Conservation (phyloP, 1,139 yeast species). For the Protomyces macrosporus region DNA sequence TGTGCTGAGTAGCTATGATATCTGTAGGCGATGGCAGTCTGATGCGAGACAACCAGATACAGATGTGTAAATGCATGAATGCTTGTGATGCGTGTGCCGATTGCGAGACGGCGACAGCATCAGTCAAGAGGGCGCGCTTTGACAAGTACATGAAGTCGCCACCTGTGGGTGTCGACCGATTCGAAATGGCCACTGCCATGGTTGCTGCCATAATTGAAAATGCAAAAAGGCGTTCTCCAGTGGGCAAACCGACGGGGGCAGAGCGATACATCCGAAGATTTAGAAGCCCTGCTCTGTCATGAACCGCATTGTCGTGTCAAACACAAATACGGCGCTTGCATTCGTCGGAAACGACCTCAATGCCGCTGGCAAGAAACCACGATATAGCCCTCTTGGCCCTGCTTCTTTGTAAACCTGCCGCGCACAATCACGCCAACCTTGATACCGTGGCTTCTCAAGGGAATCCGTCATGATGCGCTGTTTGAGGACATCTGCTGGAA, state of each 20-base stretch:
- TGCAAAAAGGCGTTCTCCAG: too few species aligned
- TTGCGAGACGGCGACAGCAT: too few species aligned
- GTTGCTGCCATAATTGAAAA: too few species aligned
- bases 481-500: constrained; percentile 84
- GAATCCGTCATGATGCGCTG: constrained; percentile 81
- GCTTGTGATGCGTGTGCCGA: too few species aligned
- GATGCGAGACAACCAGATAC: too few species aligned
- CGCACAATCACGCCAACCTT: constrained; percentile 48
- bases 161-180: too few species aligned
- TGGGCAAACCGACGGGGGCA: neutral
- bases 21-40: too few species aligned
- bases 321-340: constrained; percentile 89
- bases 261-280: neutral
- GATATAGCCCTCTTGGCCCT: constrained; percentile 49
- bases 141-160: too few species aligned
- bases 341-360: constrained; percentile 72
- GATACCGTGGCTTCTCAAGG: constrained; percentile 64
- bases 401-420: constrained; percentile 52
- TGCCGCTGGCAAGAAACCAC: constrained; percentile 75
- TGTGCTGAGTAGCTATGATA: too few species aligned
- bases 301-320: constrained; percentile 69
- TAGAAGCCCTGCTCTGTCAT: neutral
- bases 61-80: too few species aligned
- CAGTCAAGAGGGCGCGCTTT: too few species aligned
- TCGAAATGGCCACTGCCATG: too few species aligned